Evolutionary conservation across 164 flowering plant genomes (phyloP).

Genomic region (Nymphaea thermarum): DNA sequence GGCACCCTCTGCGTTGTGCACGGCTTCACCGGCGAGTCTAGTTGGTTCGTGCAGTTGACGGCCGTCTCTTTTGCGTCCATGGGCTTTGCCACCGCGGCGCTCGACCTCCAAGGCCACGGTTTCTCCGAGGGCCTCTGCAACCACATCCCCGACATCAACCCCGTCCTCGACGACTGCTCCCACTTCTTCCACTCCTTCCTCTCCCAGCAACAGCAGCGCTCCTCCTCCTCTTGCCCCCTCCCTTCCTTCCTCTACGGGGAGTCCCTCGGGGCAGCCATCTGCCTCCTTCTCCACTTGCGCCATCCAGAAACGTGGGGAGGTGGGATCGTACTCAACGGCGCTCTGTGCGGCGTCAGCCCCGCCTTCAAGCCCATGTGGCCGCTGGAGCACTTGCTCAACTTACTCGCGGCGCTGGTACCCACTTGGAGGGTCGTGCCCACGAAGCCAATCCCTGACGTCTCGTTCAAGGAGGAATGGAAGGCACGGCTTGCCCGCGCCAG

Average conservation of each 20-base stretch:
- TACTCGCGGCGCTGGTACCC: slow-evolving; percentile 49
- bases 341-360: slow-evolving; percentile 89
- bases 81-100: slow-evolving; percentile 72
- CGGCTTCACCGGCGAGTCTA: slow-evolving; percentile 83
- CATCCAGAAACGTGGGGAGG: slow-evolving; percentile 28
- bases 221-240: slow-evolving; percentile 24
- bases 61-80: slow-evolving; percentile 52
- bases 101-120: slow-evolving; percentile 98
- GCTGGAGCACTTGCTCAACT: slow-evolving; percentile 59
- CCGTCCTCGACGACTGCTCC: slow-evolving; percentile 73
- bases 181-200: neutral
- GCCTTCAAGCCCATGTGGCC: slow-evolving; percentile 99
- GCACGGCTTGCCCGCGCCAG: slow-evolving; percentile 50
- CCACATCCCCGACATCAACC: slow-evolving; percentile 83
- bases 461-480: slow-evolving; percentile 94
- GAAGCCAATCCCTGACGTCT: slow-evolving; percentile 48
- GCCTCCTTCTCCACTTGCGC: slow-evolving; percentile 60
- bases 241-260: slow-evolving; percentile 83
- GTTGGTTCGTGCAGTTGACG: slow-evolving; percentile 76
- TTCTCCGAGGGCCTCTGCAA: slow-evolving; percentile 30
- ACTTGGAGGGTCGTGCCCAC: slow-evolving; percentile 91
- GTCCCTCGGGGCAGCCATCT: slow-evolving; percentile 92
- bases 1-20: slow-evolving; percentile 67
- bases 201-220: slow-evolving; percentile 14
- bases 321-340: slow-evolving; percentile 78